Percentiles rank a stretch among this genome's conserved stretches.
phyloP scores from a whole-genome alignment of 495 filamentous ascomycete genomes.

The Lentithecium fluviatile region DNA sequence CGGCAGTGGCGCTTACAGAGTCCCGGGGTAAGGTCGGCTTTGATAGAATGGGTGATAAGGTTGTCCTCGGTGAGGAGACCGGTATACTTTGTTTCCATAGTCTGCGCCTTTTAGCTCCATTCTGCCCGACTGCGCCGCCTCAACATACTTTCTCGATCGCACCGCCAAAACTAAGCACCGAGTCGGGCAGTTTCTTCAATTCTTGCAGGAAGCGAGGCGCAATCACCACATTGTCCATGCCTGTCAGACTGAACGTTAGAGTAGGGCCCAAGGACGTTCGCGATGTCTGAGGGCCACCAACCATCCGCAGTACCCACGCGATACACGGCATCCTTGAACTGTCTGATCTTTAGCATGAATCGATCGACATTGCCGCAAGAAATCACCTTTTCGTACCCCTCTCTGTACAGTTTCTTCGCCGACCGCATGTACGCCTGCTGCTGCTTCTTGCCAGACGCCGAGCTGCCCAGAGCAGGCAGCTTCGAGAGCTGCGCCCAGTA shows the following conservation, averaged over 20 bases:
- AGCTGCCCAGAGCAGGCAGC: conserved; percentile 11
- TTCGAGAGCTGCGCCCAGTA: conserved; percentile 14
- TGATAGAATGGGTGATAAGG: conserved; percentile 12
- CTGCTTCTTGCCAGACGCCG: conserved; percentile 5
- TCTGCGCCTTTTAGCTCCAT: conserved; percentile 4
- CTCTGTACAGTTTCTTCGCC: conserved; percentile 17
- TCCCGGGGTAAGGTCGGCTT: conserved; percentile 31
- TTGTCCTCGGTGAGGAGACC: conserved; percentile 14
- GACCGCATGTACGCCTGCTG: conserved; percentile 9
- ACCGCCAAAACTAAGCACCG: conserved; percentile 18
- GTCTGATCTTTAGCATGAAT: not conserved
- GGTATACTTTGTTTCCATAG: conserved; percentile 31
- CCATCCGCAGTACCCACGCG: conserved; percentile 12
- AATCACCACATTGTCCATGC: conserved; percentile 11
- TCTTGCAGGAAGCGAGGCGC: conserved; percentile 20
- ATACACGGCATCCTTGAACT: conserved; percentile 25
- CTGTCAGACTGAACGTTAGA: too few species aligned
- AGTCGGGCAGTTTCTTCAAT: conserved; percentile 20
- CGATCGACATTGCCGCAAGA: not conserved
- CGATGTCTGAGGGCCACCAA: too few species aligned
- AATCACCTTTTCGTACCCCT: conserved; percentile 22
- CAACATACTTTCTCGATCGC: conserved; percentile 15
- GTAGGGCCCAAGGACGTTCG: too few species aligned
- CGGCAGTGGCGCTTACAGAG: conserved; percentile 27
- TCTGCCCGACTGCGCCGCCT: not conserved